Percentiles rank a stretch among this genome's conserved stretches.
Evolutionary conservation across 2,329 filamentous ascomycete genomes (phyloP).

Genomic region (Sporothrix pallida): DNA sequence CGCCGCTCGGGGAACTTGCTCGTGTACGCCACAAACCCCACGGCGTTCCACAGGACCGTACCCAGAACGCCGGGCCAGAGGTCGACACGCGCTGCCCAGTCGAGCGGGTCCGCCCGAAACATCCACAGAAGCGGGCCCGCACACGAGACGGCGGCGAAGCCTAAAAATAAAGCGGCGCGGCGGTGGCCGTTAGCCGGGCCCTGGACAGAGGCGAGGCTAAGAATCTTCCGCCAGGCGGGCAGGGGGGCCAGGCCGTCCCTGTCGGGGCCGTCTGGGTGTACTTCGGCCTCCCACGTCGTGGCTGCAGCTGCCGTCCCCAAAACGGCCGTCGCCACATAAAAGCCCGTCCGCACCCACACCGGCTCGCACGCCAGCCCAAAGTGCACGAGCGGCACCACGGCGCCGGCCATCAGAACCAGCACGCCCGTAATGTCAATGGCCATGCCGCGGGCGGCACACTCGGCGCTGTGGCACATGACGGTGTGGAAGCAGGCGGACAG

Average conservation of each 20-base stretch:
- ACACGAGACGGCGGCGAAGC: conserved; percentile 49
- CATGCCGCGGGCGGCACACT: conserved; percentile 58
- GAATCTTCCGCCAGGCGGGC: conserved; percentile 23
- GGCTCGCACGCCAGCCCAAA: conserved; percentile 53
- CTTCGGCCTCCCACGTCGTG: neutral
- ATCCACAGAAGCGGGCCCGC: conserved; percentile 51
- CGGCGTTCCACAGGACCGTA: conserved; percentile 48
- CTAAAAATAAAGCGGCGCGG: conserved; percentile 50
- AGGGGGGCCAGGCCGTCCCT: conserved; percentile 40
- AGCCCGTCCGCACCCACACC: conserved; percentile 47
- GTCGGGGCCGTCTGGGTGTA: neutral
- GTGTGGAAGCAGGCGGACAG: conserved; percentile 60
- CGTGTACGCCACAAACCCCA: conserved; percentile 49
- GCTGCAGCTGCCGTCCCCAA: conserved; percentile 49
- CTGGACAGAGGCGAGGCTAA: conserved; percentile 41
- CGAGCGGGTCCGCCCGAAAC: conserved; percentile 42
- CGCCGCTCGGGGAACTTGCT: conserved; percentile 53
- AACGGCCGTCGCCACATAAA: conserved; percentile 46
- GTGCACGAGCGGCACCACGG: conserved; percentile 64
- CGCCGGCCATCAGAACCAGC: conserved; percentile 66
- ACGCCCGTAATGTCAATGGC: conserved; percentile 67
- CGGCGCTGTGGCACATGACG: conserved; percentile 59
- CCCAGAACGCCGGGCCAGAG: conserved; percentile 47
- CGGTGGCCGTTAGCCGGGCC: conserved; percentile 48
- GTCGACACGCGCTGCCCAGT: conserved; percentile 49